Evolutionary conservation across 768 basidiomycete genomes (phyloP), one percentile per base, ranked within the genome.

Genomic region (Daedaleopsis sinensis): DNA sequence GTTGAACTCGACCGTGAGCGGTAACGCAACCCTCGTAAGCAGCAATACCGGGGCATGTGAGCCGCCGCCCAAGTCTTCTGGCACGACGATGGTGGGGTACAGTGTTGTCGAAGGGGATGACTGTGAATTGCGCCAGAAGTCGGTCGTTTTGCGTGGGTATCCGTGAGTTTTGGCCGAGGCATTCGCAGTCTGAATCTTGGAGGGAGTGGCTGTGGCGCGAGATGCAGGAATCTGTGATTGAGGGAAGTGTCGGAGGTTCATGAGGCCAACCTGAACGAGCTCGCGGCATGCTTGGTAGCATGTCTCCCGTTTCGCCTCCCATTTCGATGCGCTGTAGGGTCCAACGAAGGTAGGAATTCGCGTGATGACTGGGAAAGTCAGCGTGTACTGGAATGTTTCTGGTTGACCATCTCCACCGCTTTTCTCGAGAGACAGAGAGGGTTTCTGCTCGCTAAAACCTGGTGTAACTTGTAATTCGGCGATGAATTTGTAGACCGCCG

Each of bases 1-100:
- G 50, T 79, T 78, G 73, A 93, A 85, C 37, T 72, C 66, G 2
- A 77, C 70, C 21, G 93, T 68, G 23, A 74, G 67, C 2, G 92
- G 90, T 8, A 93, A 75, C 16, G 90, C 88, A 24, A 79, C 77
- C 48, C 87, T 81, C 9, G 91, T 90, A 43, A 94, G 76, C 38
- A 94, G 70, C 18, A 85, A 70, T 57, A 94, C 74, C 3, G 90
- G 87, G 12, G 80, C 81, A 65, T 84, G 82, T n/a, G 74, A 62
- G 55, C 75, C 65, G 18, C 69, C 72, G 21, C 48, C 51, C 27
- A 67, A 52, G 19, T 73, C 64, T 12, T 71, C 71, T 12, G 73
- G 70, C 5, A 79, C 70, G 52, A 92, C 74, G 36, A 90, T 72
- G 9, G 80, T 79, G 2, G 89, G 87, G 69, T 85, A 88, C n/a